phyloP scores from a whole-genome alignment of 2,329 filamentous ascomycete species.

The Leptoxyphium fumago region DNA sequence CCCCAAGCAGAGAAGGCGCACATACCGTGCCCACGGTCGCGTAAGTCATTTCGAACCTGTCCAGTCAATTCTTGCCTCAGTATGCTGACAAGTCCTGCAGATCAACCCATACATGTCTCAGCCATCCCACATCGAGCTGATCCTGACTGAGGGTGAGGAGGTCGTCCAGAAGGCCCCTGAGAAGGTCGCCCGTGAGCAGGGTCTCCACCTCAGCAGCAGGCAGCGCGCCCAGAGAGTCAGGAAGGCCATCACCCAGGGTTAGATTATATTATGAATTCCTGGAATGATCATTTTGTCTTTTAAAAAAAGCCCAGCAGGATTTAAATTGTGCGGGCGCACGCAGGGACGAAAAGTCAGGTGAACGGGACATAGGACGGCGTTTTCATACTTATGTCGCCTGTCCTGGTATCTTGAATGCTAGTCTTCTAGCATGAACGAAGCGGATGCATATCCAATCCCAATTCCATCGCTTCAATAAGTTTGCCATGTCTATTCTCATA shows the following conservation, averaged over 20 bases:
- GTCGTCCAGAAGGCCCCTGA: constrained; percentile 77
- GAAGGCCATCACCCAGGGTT: constrained; percentile 40
- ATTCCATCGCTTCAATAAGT: not conserved
- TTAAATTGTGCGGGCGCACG: not conserved
- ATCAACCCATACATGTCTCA: constrained; percentile 99
- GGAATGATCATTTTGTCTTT: too few relatives aligned
- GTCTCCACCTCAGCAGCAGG: constrained; percentile 62
- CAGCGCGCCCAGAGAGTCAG: constrained; percentile 64
- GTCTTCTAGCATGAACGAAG: not conserved
- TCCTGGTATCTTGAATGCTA: not conserved
- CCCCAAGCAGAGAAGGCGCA: constrained; percentile 96
- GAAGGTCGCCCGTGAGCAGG: constrained; percentile 45
- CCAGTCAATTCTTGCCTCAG: not conserved
- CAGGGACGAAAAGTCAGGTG: not conserved
- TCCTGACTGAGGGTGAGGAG: constrained; percentile 96
- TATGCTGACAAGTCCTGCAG: constrained; percentile 30
- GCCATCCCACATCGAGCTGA: constrained; percentile 99
- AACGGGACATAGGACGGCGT: too few relatives aligned
- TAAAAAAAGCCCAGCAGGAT: too few relatives aligned
- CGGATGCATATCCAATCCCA: not conserved
- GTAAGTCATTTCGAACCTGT: constrained; percentile 45
- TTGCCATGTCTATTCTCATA: constrained; percentile 3
- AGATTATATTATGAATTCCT: constrained; percentile 5
- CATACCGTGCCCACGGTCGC: constrained; percentile 99
- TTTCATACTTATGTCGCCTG: not conserved